Evolutionary conservation across 1,284 basidiomycete genomes (phyloP).

Genomic region (Tremellales sp.): DNA sequence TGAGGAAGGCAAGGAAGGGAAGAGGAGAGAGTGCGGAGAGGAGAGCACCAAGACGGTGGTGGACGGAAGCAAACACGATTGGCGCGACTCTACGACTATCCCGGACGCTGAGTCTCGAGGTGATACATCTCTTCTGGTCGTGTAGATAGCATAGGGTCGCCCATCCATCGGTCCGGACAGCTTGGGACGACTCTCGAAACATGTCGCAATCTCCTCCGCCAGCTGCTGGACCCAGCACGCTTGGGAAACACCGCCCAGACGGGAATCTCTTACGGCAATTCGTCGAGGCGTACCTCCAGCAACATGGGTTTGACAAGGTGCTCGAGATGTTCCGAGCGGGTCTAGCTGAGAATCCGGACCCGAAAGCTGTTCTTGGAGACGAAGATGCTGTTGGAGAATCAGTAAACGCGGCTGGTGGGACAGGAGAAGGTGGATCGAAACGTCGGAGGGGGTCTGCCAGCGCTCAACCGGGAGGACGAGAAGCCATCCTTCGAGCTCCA

Average conservation of each 20-base stretch:
- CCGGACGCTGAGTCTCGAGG: background rate
- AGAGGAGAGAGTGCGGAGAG: slow-evolving; percentile 3
- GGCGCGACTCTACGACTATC: background rate
- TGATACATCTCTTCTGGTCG: background rate
- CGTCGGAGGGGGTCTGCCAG: slow-evolving; percentile 48
- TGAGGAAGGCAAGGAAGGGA: background rate
- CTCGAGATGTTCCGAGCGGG: slow-evolving; percentile 62
- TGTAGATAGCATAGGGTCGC: background rate
- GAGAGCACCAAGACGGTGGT: background rate
- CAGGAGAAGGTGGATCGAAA: slow-evolving; percentile 20
- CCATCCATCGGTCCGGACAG: too few relatives aligned
- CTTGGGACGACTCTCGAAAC: too few relatives aligned
- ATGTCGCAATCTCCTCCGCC: slow-evolving; percentile 33
- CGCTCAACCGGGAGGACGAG: slow-evolving; percentile 14
- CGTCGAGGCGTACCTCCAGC: slow-evolving; percentile 77
- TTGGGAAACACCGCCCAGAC: slow-evolving; percentile 18
- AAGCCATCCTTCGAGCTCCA: slow-evolving; percentile 41
- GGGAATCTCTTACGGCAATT: slow-evolving; percentile 50
- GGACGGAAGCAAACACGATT: too few relatives aligned
- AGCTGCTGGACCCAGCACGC: slow-evolving; percentile 22
- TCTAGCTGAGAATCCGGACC: slow-evolving; percentile 57
- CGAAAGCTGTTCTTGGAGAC: slow-evolving; percentile 46
- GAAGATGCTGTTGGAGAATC: slow-evolving; percentile 15
- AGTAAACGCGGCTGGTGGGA: slow-evolving; percentile 50
- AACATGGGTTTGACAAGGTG: slow-evolving; percentile 72